Conservation (phyloP, 2,329 filamentous ascomycete genomes). For the Apiospora arundinis region DNA sequence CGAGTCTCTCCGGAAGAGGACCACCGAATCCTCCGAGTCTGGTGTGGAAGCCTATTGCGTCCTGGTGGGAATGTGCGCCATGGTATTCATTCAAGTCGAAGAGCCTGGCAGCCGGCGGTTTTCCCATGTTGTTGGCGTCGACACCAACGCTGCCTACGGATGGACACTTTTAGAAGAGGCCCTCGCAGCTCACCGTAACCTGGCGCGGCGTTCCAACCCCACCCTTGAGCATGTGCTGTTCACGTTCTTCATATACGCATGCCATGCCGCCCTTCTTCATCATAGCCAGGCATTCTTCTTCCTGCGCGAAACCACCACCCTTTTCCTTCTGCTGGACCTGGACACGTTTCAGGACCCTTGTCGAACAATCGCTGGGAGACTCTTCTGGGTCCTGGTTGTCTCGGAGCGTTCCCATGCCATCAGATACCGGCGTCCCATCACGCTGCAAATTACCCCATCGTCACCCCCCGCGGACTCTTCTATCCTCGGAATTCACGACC, state of each 20-base stretch:
- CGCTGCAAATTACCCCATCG: slow-evolving; percentile 48
- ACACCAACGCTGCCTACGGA: slow-evolving; percentile 47
- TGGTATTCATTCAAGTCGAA: slow-evolving; percentile 50
- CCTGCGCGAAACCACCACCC: slow-evolving; percentile 50
- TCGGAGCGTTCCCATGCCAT: slow-evolving; percentile 53
- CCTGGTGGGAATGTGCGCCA: slow-evolving; percentile 47
- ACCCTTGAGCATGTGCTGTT: slow-evolving; percentile 48
- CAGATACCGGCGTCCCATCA: slow-evolving; percentile 50
- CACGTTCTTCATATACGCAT: slow-evolving; percentile 53
- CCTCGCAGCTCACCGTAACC: slow-evolving; percentile 42
- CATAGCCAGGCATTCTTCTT: slow-evolving; percentile 53
- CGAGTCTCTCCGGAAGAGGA: slow-evolving; percentile 35
- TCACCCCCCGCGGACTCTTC: slow-evolving; percentile 37
- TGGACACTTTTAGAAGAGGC: slow-evolving; percentile 46
- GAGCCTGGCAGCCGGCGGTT: slow-evolving; percentile 41
- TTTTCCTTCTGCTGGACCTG: slow-evolving; percentile 44
- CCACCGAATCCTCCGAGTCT: slow-evolving; percentile 34
- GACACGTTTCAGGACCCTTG: slow-evolving; percentile 35
- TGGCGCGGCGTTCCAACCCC: slow-evolving; percentile 43
- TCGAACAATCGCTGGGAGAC: slow-evolving; percentile 39
- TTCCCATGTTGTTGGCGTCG: slow-evolving; percentile 39
- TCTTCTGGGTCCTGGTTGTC: slow-evolving; percentile 53
- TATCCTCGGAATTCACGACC: slow-evolving; percentile 21
- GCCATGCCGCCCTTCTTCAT: slow-evolving; percentile 48
- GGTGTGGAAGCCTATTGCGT: slow-evolving; percentile 44